Percentiles rank a stretch among this genome's conserved stretches.
These are phyloP conservation scores for Paraphoma sp. DNA, from an alignment of 2,329 filamentous ascomycete species.

Conservation along the genomic window DNA sequence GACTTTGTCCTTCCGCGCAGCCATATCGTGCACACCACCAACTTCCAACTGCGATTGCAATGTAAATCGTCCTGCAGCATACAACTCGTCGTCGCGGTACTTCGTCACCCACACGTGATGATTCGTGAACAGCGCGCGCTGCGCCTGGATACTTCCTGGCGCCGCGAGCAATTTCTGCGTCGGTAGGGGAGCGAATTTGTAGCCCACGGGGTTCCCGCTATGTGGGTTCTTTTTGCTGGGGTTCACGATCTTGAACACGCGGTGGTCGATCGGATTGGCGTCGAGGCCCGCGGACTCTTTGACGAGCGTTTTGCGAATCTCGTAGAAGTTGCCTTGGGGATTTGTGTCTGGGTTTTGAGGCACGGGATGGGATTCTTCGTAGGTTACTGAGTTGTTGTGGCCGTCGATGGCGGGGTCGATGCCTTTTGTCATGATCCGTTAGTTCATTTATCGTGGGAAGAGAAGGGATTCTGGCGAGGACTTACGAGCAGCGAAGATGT, in stretches of 20 bases:
- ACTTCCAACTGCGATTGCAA: slow-evolving; percentile 53
- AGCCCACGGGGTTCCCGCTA: slow-evolving; percentile 54
- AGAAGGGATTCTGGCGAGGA: not conserved
- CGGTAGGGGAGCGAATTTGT: slow-evolving; percentile 57
- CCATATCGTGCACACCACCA: slow-evolving; percentile 55
- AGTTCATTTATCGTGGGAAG: not conserved
- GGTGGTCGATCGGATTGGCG: slow-evolving; percentile 62
- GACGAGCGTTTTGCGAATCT: slow-evolving; percentile 58
- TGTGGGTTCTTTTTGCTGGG: slow-evolving; percentile 53
- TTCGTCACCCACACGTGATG: slow-evolving; percentile 63
- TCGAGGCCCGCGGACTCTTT: slow-evolving; percentile 58
- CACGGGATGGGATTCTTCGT: slow-evolving; percentile 61
- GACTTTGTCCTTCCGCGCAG: slow-evolving; percentile 51
- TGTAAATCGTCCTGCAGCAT: slow-evolving; percentile 57
- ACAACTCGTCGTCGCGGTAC: slow-evolving; percentile 60
- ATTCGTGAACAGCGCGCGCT: slow-evolving; percentile 57
- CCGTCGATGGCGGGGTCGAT: slow-evolving; percentile 70
- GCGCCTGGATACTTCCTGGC: slow-evolving; percentile 52
- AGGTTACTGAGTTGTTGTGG: slow-evolving; percentile 60
- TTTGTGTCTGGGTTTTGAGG: slow-evolving; percentile 62
- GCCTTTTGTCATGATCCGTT: slow-evolving; percentile 46
- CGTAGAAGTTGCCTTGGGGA: slow-evolving; percentile 67
- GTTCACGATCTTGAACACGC: slow-evolving; percentile 62
- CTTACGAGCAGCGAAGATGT: slow-evolving; percentile 62
- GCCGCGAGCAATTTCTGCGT: slow-evolving; percentile 59